phyloP scores from a whole-genome alignment of 164 flowering plant species.

The Santalum album region DNA sequence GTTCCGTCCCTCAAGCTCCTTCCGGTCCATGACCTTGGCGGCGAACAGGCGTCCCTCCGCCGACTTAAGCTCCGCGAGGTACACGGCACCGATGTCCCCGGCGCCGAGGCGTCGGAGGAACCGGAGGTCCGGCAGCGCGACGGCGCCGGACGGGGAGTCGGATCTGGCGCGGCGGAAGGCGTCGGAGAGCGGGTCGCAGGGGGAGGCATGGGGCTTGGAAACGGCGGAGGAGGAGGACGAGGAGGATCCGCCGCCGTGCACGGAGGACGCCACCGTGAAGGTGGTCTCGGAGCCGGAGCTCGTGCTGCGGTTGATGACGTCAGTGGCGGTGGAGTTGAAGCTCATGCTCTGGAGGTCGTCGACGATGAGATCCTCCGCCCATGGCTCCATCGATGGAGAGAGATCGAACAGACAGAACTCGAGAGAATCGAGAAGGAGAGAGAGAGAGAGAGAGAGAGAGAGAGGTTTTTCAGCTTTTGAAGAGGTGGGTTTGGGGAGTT shows the following conservation, averaged over 20 bases:
- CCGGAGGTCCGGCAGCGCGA: slow-evolving; percentile 42
- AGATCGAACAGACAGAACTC: neutral
- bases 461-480: neutral
- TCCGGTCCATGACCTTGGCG: slow-evolving; percentile 72
- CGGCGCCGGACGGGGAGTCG: slow-evolving; percentile 11
- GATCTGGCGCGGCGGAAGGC: slow-evolving; percentile 27
- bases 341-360: slow-evolving; percentile 66
- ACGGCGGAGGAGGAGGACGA: slow-evolving; percentile 19
- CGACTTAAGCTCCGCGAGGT: slow-evolving; percentile 45
- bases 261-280: slow-evolving; percentile 11
- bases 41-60: slow-evolving; percentile 35
- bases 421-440: neutral
- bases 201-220: slow-evolving; percentile 11
- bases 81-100: slow-evolving; percentile 84
- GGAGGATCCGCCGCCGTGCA: neutral
- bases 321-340: slow-evolving; percentile 56
- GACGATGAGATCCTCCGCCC: slow-evolving; percentile 38
- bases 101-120: slow-evolving; percentile 59
- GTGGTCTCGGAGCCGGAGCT: slow-evolving; percentile 54
- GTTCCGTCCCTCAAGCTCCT: slow-evolving; percentile 42
- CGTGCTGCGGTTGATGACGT: slow-evolving; percentile 38
- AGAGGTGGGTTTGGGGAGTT: too few relatives aligned
- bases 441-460: neutral
- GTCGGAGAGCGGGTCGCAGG: slow-evolving; percentile 29
- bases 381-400: slow-evolving; percentile 24